Evolutionary conservation across 1,284 basidiomycete species (phyloP), one percentile per base, ranked within the genome.

Genomic region (Trichosporon coremiiforme): DNA sequence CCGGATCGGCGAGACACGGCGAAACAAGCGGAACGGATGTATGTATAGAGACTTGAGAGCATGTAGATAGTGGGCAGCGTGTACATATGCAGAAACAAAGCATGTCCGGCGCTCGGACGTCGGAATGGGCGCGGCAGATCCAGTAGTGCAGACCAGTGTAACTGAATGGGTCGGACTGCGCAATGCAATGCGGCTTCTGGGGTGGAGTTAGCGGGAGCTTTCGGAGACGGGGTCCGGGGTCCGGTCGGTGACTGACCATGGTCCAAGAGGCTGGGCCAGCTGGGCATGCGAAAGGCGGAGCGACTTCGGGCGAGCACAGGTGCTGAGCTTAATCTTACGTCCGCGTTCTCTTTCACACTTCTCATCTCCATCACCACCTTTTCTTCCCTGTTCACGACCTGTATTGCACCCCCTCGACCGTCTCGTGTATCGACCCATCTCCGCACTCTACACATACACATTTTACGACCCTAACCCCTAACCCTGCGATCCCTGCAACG

Each of bases 171-270:
- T 10, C 33, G 33, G 33, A 35, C 33, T 35, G 33, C 33, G 33
- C 33, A 35, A 35, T 35, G 33, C 33, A 6, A 10, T 25, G 25
- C 25, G 1, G 25, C 25, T 25, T 25, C 25, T 22, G 22, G 9
- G 50, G 50, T 22, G 50, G 50, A 53, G 50, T 22, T 20, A 47
- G 50, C 50, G 50, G 50, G 10, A 53, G 50, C 50, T 53, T 53
- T 53, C 50, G 50, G 50, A 12, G 36, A 13, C 36, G 36, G 36
- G 10, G 36, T 13, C 13, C 10, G 36, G 36, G 13, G 36, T 38
- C 10, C 10, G 36, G 50, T 22, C 50, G 50, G 50, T 53, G 15
- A 53, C 50, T 53, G 4, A 53, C 50, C 20, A 22, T 8, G 45
- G 45, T 8, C 45, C 17, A 45, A 45, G 41, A 17, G 41, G 41